These are phyloP conservation scores for Notholithocarpus densiflorus DNA, from an alignment of 306 rosid genomes.

Conservation along the genomic window DNA sequence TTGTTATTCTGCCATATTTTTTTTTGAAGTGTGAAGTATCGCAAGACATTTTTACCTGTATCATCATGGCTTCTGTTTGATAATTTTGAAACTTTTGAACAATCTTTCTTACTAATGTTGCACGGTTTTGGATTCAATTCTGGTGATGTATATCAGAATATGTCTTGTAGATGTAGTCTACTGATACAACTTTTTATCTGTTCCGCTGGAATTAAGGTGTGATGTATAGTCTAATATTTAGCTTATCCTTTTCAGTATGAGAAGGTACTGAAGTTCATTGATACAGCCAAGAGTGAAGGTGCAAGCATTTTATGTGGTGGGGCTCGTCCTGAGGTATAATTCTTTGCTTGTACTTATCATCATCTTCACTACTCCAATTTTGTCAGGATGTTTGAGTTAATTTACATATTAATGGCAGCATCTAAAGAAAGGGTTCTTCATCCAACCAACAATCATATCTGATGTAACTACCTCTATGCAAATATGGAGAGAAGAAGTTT, in stretches of 20 bases:
- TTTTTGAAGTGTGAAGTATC: background rate
- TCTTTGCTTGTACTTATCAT: constrained; percentile 12
- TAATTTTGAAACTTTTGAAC: background rate
- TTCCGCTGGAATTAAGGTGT: constrained; percentile 11
- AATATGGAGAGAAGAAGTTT: constrained; percentile 97
- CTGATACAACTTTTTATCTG: background rate
- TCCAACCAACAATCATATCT: constrained; percentile 76
- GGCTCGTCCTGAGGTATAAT: constrained; percentile 81
- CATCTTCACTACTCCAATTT: constrained; percentile 9
- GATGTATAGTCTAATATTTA: constrained; percentile 33
- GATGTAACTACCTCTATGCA: constrained; percentile 87
- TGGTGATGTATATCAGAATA: background rate
- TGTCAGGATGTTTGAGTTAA: background rate
- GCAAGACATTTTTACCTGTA: background rate
- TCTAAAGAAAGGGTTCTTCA: constrained; percentile 77
- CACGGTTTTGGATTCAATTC: background rate
- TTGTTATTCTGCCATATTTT: background rate
- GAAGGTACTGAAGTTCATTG: constrained; percentile 72
- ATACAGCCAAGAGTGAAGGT: constrained; percentile 89
- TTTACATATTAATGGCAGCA: constrained; percentile 55
- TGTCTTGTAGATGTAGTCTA: background rate
- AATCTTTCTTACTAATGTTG: background rate
- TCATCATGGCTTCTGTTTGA: background rate
- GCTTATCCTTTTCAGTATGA: constrained; percentile 62
- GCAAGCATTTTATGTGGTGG: constrained; percentile 88